Evolutionary conservation across 208 protist species (phyloP), one percentile per base, ranked within the genome.

Genomic region (Trypanosoma brucei): DNA sequence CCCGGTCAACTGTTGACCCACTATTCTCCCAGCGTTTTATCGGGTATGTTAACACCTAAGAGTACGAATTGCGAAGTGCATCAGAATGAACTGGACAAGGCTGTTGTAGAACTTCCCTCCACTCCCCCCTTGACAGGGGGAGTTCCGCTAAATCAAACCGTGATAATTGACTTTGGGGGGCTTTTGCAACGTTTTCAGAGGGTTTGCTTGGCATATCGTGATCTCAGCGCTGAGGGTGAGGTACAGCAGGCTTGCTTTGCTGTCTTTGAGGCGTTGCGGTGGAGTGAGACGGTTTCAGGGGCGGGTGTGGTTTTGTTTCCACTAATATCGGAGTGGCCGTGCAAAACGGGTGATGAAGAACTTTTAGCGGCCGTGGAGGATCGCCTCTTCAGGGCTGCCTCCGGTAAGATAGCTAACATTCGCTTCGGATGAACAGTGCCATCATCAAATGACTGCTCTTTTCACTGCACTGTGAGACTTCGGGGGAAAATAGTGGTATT

Each of bases 1-100:
- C 92, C 92, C 39, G 92, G 92, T 2, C 92, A 97, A 72, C 62
- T 96, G n/a, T 75, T 97, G 40, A 97, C 89, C 3, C 92, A 97
- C 68, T 97, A 97, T 74, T 84, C 90, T 7, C 92, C 92, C 0
- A 62, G 60, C 55, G 76, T 97, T 8, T 78, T 84, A 2, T 78
- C 89, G 13, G 82, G 72, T 9, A 69, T 97, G 22, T 61, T 93
- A 44, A 90, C 83, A 11, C 86, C 88, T 0, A 78, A 72, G 30
- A 87, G 83, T 46, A 46, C 93, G 6, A 35, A 33, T 22, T 44
- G 35, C 33, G 35, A 57, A 59, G 3, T 56, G 50, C 37, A n/a
- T 35, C n/a, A n/a, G 38, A n/a, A 55, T n/a, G 31, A n/a, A 62
- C 44, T 50, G 1, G 6, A 53, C 44, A 36, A 52, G 5, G 38